Conservation (phyloP, 2,329 filamentous ascomycete genomes). For the Botrytis galanthina region DNA sequence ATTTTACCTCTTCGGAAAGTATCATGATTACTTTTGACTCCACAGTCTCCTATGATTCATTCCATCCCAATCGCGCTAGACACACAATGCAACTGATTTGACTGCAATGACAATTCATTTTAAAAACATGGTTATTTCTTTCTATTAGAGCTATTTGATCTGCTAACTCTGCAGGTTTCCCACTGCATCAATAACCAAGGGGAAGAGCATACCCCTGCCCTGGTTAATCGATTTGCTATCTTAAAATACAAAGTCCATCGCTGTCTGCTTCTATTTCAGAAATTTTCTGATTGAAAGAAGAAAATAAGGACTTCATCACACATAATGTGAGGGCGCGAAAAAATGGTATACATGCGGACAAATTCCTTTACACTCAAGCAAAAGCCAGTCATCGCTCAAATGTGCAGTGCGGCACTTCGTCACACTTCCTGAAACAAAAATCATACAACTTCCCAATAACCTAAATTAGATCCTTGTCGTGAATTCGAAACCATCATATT, state of each 20-base stretch:
- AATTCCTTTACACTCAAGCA: conserved; percentile 18
- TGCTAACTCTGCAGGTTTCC: background rate
- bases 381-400: conserved; percentile 26
- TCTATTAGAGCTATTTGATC: conserved; percentile 18
- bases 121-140: conserved; percentile 15
- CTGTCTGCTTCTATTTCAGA: background rate
- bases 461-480: conserved; percentile 23
- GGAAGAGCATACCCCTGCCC: background rate
- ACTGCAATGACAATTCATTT: background rate
- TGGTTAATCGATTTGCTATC: background rate
- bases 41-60: background rate
- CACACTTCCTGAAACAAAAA: conserved; percentile 5
- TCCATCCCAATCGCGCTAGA: background rate
- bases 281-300: background rate
- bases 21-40: background rate
- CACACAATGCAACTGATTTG: background rate
- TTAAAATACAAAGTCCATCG: conserved; percentile 20
- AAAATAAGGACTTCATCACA: background rate
- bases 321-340: conserved; percentile 14
- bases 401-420: conserved; percentile 31
- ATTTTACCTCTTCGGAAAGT: background rate
- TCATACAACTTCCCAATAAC: conserved; percentile 20
- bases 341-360: conserved; percentile 21
- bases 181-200: conserved; percentile 16
- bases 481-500: conserved; percentile 25